phyloP scores from a whole-genome alignment of 106 monocot species.

The Dendrobium chrysotoxum region DNA sequence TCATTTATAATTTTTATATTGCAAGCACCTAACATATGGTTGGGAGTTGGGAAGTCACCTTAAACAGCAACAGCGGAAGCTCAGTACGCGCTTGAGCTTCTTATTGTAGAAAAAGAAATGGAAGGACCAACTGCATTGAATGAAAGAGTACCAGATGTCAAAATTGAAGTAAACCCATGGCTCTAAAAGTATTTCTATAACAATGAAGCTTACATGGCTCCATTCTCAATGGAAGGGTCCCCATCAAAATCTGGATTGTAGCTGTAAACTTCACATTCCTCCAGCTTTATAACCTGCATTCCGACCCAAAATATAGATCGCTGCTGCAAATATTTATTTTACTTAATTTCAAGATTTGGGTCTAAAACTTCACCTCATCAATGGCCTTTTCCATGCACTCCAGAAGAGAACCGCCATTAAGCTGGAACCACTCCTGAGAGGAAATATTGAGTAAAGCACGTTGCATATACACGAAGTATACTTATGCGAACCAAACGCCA shows the following conservation, averaged over 20 bases:
- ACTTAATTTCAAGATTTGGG: background rate
- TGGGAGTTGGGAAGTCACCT: slow-evolving; percentile 39
- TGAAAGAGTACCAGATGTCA: background rate
- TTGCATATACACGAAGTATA: background rate
- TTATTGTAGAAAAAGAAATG: slow-evolving; percentile 95
- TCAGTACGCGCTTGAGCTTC: slow-evolving; percentile 84
- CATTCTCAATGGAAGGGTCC: slow-evolving; percentile 66
- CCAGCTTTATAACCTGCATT: slow-evolving; percentile 69
- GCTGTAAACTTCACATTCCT: slow-evolving; percentile 86
- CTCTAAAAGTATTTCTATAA: no score
- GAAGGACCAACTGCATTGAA: slow-evolving; percentile 76
- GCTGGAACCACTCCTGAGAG: slow-evolving; percentile 65
- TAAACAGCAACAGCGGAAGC: slow-evolving; percentile 77
- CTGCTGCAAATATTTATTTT: background rate
- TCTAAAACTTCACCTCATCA: slow-evolving; percentile 64
- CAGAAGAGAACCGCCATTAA: slow-evolving; percentile 55
- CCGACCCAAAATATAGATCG: background rate
- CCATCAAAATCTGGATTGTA: slow-evolving; percentile 92
- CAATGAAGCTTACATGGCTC: slow-evolving; percentile 59
- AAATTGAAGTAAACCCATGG: background rate
- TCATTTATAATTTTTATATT: background rate
- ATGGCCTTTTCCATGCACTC: slow-evolving; percentile 66
- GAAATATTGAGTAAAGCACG: background rate
- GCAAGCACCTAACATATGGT: background rate
- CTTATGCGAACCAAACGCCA: background rate